Conservation (phyloP, 345 rosid species). For the Physaria fendleri region DNA sequence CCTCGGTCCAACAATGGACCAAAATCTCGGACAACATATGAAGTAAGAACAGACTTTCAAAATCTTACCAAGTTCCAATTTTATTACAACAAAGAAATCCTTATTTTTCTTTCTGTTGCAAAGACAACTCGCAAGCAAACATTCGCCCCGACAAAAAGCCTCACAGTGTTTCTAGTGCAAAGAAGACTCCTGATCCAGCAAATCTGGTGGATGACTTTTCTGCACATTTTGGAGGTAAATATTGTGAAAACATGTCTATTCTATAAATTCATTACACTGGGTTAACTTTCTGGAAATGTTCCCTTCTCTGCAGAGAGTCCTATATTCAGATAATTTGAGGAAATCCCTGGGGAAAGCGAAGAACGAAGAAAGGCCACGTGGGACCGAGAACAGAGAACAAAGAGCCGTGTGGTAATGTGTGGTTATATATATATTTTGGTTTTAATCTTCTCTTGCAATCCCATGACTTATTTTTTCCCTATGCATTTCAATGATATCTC, state of each 20-base stretch:
- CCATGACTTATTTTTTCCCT: not conserved
- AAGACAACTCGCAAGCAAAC: slow-evolving; percentile 34
- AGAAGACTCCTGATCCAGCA: slow-evolving; percentile 54
- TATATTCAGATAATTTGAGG: slow-evolving; percentile 60
- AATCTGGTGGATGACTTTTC: slow-evolving; percentile 59
- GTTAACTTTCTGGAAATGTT: not conserved
- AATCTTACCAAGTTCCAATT: not conserved
- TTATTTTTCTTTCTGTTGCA: slow-evolving; percentile 29
- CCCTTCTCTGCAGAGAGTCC: slow-evolving; percentile 39
- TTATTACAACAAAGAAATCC: not conserved
- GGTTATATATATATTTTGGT: slow-evolving; percentile 8
- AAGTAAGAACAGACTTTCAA: slow-evolving; percentile 35
- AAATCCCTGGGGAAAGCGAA: slow-evolving; percentile 76
- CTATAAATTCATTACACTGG: not conserved
- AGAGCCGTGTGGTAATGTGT: slow-evolving; percentile 70
- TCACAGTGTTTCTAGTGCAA: slow-evolving; percentile 38
- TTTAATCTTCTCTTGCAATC: slow-evolving; percentile 11
- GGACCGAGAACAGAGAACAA: slow-evolving; percentile 73
- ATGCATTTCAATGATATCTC: slow-evolving; percentile 11
- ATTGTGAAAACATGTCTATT: not conserved
- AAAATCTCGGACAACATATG: slow-evolving; percentile 44
- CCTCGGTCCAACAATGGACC: slow-evolving; percentile 74
- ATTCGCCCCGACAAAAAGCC: slow-evolving; percentile 33
- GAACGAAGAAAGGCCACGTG: slow-evolving; percentile 80
- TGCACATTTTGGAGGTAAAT: slow-evolving; percentile 65